These are phyloP conservation scores for Mariannaea sp. DNA, from an alignment of 2,329 filamentous ascomycete genomes.

Conservation along the genomic window DNA sequence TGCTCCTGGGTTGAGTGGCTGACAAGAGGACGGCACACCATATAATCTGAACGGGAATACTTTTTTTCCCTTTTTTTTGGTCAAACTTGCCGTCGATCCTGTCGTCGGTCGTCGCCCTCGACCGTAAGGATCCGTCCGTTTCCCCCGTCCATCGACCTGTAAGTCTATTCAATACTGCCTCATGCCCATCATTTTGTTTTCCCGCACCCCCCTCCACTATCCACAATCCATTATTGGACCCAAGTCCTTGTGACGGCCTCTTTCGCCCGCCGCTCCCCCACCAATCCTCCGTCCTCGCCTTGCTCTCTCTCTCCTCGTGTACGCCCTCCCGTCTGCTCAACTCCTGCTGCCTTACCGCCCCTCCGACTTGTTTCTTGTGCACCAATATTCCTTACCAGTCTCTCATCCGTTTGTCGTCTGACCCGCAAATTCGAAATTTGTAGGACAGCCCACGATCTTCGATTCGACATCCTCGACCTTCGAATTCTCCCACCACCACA, in stretches of 20 bases:
- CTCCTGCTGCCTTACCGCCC: conserved; percentile 10
- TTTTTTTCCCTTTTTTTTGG: too few relatives aligned
- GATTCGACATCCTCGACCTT: conserved; percentile 11
- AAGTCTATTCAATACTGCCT: conserved; percentile 17
- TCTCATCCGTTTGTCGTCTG: conserved; percentile 15
- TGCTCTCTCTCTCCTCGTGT: conserved; percentile 15
- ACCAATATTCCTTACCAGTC: conserved; percentile 8
- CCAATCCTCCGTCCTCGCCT: conserved; percentile 33
- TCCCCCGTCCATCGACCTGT: conserved; percentile 16
- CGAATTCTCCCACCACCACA: conserved; percentile 13
- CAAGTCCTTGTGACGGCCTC: conserved; percentile 34
- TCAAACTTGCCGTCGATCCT: conserved; percentile 1
- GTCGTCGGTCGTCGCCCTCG: not conserved
- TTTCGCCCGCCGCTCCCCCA: conserved; percentile 29
- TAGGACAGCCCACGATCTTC: conserved; percentile 10
- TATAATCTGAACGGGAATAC: conserved; percentile 7
- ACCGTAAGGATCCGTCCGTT: conserved; percentile 8
- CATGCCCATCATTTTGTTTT: conserved; percentile 23
- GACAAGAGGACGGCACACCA: too few relatives aligned
- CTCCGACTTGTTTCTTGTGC: conserved; percentile 14
- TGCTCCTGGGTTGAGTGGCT: too few relatives aligned
- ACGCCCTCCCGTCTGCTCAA: conserved; percentile 25
- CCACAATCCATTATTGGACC: conserved; percentile 2
- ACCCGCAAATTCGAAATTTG: conserved; percentile 22
- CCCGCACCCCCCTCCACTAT: conserved; percentile 21